Evolutionary conservation across 495 filamentous ascomycete genomes (phyloP).

Genomic region (Penicillium mononematosum): DNA sequence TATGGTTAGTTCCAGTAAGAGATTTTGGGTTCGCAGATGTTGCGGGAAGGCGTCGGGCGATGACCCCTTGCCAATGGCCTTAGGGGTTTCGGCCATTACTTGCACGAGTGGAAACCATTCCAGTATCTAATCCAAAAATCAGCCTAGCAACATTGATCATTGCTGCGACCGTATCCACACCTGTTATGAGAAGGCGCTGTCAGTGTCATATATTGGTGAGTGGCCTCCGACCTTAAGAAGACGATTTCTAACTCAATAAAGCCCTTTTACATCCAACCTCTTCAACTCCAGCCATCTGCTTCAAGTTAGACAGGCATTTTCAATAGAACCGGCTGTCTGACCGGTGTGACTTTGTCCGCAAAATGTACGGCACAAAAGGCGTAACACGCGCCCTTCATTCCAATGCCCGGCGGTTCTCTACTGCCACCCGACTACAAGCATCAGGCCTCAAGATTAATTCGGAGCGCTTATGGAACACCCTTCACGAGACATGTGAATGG

Average conservation of each 20-base stretch:
- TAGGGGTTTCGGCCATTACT: not conserved
- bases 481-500: conserved; percentile 39
- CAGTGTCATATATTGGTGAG: not conserved
- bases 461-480: conserved; percentile 33
- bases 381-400: conserved; percentile 13
- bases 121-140: not conserved
- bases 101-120: not conserved
- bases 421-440: conserved; percentile 15
- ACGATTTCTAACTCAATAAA: not conserved
- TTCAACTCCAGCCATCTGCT: not conserved
- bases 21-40: conserved; percentile 20
- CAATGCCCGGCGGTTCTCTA: conserved; percentile 20
- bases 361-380: conserved; percentile 12
- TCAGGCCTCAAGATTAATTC: conserved; percentile 36
- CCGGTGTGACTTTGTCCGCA: not conserved
- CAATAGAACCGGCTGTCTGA: not conserved
- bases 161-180: conserved; percentile 1
- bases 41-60: conserved; percentile 21
- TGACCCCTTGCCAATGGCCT: not conserved
- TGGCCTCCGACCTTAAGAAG: not conserved
- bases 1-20: not conserved
- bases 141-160: not conserved
- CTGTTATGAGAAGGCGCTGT: conserved; percentile 19
- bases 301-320: not conserved
- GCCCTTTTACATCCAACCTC: not conserved